Evolutionary conservation across 163 green algal genomes (phyloP), one percentile per base, ranked within the genome.

Genomic region (Volvox carteri): DNA sequence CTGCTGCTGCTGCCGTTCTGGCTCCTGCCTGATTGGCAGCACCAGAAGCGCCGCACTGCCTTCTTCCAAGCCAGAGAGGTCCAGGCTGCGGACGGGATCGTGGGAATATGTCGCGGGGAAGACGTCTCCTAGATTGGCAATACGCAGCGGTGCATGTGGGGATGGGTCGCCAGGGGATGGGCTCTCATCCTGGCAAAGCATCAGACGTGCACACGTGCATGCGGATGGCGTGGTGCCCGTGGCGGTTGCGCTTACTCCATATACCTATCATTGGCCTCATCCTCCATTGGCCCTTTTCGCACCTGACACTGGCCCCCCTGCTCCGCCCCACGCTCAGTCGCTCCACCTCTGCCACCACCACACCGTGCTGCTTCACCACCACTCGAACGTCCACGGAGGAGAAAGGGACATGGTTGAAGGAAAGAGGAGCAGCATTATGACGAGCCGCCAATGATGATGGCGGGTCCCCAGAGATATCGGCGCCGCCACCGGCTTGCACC

Each of bases 311-410:
- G 21, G 73, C 73, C 4, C 73, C 75, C 30, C 75, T 68, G 19
- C 30, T 6, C 12, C 14, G 30, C 30, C 75, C 75, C 75, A 84
- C 48, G 19, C 5, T 58, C n/a, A 84, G 75, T 48, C 75, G 75
- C 75, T 84, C 75, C 75, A 77, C 80, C 62, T 87, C 80, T 41
- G 80, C 80, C 60, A 87, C 80, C 80, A 87, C 62, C 30, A 23
- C 30, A 3, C 80, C 80, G 44, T 68, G 62, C 80, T 87, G 80
- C 62, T 68, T 79, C 62, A 87, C 80, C 14, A 78, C 62, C 62
- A 87, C n/a, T 8, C 80, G 80, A 42, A 87, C 80, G 25, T 78
- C 37, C 30, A 46, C 18, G 9, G 44, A 72, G 60, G 48, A 14
- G 12, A 14, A 58, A 23, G 48, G 48, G 48, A 14, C 48, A 11